These are phyloP conservation scores for Chalciporus sphaerocephalus DNA, from an alignment of 768 basidiomycete genomes.

Conservation along the genomic window DNA sequence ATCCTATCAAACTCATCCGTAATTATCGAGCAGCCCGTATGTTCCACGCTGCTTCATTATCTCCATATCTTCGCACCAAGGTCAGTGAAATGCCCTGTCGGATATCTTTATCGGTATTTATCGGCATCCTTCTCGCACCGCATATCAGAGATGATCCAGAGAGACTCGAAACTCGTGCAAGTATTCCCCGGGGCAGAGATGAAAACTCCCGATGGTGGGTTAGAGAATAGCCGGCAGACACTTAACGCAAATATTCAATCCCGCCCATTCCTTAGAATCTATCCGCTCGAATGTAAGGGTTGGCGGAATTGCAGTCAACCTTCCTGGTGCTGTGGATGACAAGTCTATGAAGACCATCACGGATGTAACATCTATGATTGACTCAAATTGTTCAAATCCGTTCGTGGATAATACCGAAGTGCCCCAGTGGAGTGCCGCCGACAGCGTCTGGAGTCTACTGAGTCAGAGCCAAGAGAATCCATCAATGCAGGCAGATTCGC, in stretches of 20 bases:
- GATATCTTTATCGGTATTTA: neutral
- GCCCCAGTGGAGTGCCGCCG: neutral
- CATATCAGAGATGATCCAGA: slow-evolving; percentile 9
- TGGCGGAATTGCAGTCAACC: slow-evolving; percentile 1
- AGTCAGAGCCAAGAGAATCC: too few species aligned
- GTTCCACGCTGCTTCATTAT: neutral
- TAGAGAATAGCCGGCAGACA: neutral
- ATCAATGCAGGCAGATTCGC: too few species aligned
- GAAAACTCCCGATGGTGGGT: neutral
- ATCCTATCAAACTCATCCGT: neutral
- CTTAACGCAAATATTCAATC: neutral
- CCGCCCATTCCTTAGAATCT: neutral
- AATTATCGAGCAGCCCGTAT: neutral
- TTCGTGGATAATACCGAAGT: neutral
- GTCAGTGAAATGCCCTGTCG: neutral
- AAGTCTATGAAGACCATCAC: neutral
- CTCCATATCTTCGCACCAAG: neutral
- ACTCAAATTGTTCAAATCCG: neutral
- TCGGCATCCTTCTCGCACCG: neutral
- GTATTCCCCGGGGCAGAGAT: slow-evolving; percentile 5
- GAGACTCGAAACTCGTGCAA: neutral
- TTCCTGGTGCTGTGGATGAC: neutral
- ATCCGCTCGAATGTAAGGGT: neutral
- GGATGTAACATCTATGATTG: neutral
- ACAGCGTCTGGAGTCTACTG: too few species aligned